Evolutionary conservation across 495 filamentous ascomycete genomes (phyloP).

Genomic region (Glarea lozoyensis): DNA sequence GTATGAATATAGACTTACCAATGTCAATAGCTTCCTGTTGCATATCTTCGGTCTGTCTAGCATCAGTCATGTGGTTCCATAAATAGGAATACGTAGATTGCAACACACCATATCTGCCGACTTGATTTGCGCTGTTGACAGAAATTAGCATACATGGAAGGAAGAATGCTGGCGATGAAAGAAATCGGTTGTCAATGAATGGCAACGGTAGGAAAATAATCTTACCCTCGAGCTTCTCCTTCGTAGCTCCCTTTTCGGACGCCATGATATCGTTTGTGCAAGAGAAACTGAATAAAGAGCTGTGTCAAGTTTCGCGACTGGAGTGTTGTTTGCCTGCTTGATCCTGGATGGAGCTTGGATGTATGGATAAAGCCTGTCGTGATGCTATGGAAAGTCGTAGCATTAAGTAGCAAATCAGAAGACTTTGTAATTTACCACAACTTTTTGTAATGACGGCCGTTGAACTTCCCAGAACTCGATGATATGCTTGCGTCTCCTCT

Average conservation of each 20-base stretch:
- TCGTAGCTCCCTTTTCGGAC: slow-evolving; percentile 37
- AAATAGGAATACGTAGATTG: background rate
- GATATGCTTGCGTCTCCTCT: too few species aligned
- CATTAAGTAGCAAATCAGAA: too few species aligned
- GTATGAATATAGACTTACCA: slow-evolving; percentile 48
- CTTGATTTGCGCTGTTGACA: slow-evolving; percentile 74
- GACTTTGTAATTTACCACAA: too few species aligned
- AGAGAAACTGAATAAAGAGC: too few species aligned
- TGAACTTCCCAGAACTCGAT: too few species aligned
- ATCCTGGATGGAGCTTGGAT: too few species aligned
- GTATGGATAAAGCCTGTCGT: too few species aligned
- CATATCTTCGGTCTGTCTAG: slow-evolving; percentile 82
- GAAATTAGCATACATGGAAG: slow-evolving; percentile 1
- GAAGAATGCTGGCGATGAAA: background rate
- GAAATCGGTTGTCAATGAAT: too few species aligned
- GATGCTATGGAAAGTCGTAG: too few species aligned
- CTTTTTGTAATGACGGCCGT: too few species aligned
- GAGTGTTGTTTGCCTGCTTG: too few species aligned
- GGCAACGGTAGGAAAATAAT: background rate
- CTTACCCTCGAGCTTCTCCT: slow-evolving; percentile 65
- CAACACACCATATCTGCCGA: slow-evolving; percentile 86
- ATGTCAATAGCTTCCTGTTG: slow-evolving; percentile 88
- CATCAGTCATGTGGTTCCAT: slow-evolving; percentile 4
- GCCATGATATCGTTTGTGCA: slow-evolving; percentile 37
- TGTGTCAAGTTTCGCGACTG: too few species aligned